Evolutionary conservation across 2,329 filamentous ascomycete species (phyloP), one percentile per base, ranked within the genome.

Genomic region (Xylaria sp.): DNA sequence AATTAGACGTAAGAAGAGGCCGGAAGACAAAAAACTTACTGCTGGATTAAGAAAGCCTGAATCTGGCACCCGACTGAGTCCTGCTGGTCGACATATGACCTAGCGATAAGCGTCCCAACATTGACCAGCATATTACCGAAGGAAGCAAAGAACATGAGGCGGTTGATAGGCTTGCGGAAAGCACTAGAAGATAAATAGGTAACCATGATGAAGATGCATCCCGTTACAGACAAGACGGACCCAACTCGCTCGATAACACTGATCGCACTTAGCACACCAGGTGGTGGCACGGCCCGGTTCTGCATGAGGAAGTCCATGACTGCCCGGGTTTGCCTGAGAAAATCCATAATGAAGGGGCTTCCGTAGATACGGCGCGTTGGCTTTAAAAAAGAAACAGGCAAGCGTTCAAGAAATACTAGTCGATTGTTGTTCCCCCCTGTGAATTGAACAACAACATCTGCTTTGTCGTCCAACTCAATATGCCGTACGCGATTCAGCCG

Each of bases 121-220:
- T 92, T 94, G 63, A 86, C 86, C 75, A 93, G 81, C 68, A 94
- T 82, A 71, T 96, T 96, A 8, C 91, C 92, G 71, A 91, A 90
- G 0, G 90, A 90, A 6, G 92, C 91, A 73, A 90, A 95, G 74
- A 96, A 94, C 9, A 94, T 88, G 0, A 96, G 82, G 17, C 92
- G 84, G 72, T 95, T 95, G 78, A 95, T 93, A n/a, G 91, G 90
- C 72, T 93, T 94, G 70, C 90, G 90, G 73, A 95, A 95, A 4
- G 83, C 82, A 15, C 81, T 83, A 31, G 88, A 91, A n/a, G 76
- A 75, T 29, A 85, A 77, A 71, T 93, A 95, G 3, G 90, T 93
- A 57, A 80, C 68, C 55, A 94, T 86, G 70, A 93, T 90, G 73
- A 93, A 86, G 31, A 88, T 68, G 43, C 88, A 90, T 58, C 90